Base-by-base conservation (phyloP, 495 filamentous ascomycete species). In the Xylaria longipes region DNA sequence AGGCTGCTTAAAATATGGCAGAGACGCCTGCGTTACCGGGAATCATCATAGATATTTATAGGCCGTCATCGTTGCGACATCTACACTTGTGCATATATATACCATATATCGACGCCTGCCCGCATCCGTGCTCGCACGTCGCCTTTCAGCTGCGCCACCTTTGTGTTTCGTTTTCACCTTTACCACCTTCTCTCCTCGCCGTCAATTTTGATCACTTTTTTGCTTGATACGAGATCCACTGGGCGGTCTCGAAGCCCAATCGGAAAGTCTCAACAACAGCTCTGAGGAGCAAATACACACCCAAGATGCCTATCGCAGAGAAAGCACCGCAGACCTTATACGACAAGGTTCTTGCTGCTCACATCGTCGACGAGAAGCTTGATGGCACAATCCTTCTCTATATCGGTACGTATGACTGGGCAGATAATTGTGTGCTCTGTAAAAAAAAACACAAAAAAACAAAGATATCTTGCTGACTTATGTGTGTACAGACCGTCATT, bases 331-430 rank as follows among this genome's bases (percentile, higher is more conserved):
- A 90, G 83, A 98, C 95, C 78, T 89, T 97, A 80, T 98, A 99
- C 83, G 96, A 99, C 87, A 98, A 98, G 89, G 94, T 99, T 80
- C 91, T 98, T 80, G 88, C 92, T 73, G 90, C 89, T 81, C 96
- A 99, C 82, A 92, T 97, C 72, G 94, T 99, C 77, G 93, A 98
- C 75, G 93, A 95, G 87, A 91, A 94, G 84, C 89, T 93, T 27
- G 94, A 97, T 84, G 94, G 94, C 79, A 98, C 95, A 50, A 88
- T 97, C 76, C 80, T 97, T 68, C 85, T 99, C 37, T 99, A 99
- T 77, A 98, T 98, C 78, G 92, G 92, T 92, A 86, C 76, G 85
- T 73, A 43, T 17, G 9, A 37, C 54, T 14, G 14, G 39, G 5
- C 12, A 27, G 9, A 39, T 61, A 71, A 68, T 52, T 60, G 20